A percentile compares a stretch with the other conserved stretches of the same genome.
Evolutionary conservation across 805 yeast species (phyloP).

Genomic region (Lipomyces chichibuensis): DNA sequence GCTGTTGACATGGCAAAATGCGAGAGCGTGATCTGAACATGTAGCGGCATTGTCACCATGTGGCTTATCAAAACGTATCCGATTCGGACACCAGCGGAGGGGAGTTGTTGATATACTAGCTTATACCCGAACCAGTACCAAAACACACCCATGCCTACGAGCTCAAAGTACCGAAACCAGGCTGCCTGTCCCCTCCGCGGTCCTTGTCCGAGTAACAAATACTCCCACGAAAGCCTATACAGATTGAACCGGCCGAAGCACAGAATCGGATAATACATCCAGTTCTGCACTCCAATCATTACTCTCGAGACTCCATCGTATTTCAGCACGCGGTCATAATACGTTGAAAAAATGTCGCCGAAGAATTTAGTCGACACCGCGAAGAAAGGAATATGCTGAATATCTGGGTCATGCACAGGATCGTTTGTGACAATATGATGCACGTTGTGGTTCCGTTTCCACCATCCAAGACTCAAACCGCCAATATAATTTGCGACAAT

Average conservation of each 20-base stretch:
- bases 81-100: constrained; percentile 58
- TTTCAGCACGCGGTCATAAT: constrained; percentile 67
- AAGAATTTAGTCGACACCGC: constrained; percentile 78
- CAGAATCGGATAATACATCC: constrained; percentile 74
- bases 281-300: constrained; percentile 66
- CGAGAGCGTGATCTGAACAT: constrained; percentile 85
- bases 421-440: constrained; percentile 91
- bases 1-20: constrained; percentile 95
- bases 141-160: constrained; percentile 69
- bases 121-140: constrained; percentile 81
- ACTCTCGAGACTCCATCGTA: constrained; percentile 67
- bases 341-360: constrained; percentile 74
- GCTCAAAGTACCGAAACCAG: constrained; percentile 80
- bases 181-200: constrained; percentile 83
- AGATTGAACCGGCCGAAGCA: constrained; percentile 84
- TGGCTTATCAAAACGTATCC: constrained; percentile 72
- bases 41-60: constrained; percentile 85
- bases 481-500: constrained; percentile 77
- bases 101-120: constrained; percentile 55
- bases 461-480: constrained; percentile 91
- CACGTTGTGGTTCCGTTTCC: constrained; percentile 93
- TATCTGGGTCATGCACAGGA: constrained; percentile 92
- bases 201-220: constrained; percentile 72
- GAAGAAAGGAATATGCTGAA: constrained; percentile 88
- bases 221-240: constrained; percentile 79